These are phyloP conservation scores for Toxicodendron radicans DNA, from an alignment of 345 rosid genomes.

Conservation along the genomic window DNA sequence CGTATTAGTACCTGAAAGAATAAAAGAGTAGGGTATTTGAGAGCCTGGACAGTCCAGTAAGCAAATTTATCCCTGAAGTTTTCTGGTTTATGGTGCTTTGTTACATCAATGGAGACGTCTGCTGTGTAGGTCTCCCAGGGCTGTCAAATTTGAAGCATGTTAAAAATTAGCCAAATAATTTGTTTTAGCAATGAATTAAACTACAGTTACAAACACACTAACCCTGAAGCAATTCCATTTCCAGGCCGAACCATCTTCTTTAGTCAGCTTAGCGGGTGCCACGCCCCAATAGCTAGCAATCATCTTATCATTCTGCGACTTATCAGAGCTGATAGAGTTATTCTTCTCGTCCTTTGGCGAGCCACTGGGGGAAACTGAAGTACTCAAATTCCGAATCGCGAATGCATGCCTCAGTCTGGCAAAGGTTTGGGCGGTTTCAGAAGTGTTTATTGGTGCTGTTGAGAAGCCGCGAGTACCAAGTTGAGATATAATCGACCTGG, in stretches of 20 bases:
- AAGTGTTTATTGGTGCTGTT: conserved; percentile 2
- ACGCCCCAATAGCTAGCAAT: conserved; percentile 59
- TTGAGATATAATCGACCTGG: conserved; percentile 7
- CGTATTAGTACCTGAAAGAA: conserved; percentile 48
- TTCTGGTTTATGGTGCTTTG: conserved; percentile 53
- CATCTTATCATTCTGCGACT: conserved; percentile 9
- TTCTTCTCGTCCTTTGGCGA: conserved; percentile 10
- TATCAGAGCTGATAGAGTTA: background rate
- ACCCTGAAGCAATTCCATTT: conserved; percentile 66
- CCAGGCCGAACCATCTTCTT: conserved; percentile 67
- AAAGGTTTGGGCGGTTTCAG: background rate
- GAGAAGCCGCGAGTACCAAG: conserved; percentile 4
- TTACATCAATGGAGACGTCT: conserved; percentile 52
- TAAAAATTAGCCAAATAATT: too few relatives aligned
- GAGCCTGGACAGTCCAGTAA: conserved; percentile 57
- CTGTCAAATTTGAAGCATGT: conserved; percentile 16
- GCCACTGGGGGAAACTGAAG: conserved; percentile 1
- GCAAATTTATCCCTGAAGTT: conserved; percentile 58
- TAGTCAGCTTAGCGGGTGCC: conserved; percentile 41
- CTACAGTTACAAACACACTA: background rate
- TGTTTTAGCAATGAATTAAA: too few relatives aligned
- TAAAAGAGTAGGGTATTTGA: conserved; percentile 43
- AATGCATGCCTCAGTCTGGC: conserved; percentile 9
- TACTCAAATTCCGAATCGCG: conserved; percentile 15
- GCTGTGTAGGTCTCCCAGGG: conserved; percentile 68